These are phyloP conservation scores for Boletus mariae DNA, from an alignment of 1,284 basidiomycete genomes.

Conservation along the genomic window DNA sequence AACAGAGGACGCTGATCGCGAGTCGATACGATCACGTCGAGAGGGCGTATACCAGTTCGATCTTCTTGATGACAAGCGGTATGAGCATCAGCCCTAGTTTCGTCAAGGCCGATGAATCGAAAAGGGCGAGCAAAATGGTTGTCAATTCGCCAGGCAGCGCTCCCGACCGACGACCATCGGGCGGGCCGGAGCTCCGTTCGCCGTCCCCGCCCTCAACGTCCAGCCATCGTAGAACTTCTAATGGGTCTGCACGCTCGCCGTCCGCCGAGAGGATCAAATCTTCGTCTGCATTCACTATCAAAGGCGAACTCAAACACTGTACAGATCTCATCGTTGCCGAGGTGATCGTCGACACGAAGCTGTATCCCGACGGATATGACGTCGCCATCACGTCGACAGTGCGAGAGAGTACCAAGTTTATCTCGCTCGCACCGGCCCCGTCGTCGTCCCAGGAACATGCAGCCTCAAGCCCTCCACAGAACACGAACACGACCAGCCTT, in stretches of 20 bases:
- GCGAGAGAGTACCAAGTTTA: conserved; percentile 35
- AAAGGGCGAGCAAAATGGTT: conserved; percentile 5
- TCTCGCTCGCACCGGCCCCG: conserved; percentile 23
- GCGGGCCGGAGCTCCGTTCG: conserved; percentile 13
- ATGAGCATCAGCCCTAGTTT: conserved; percentile 2
- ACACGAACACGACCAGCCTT: conserved; percentile 27
- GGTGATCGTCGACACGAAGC: conserved; percentile 70
- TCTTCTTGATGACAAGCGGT: conserved; percentile 37
- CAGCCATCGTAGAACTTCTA: conserved; percentile 16
- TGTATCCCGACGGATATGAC: conserved; percentile 69
- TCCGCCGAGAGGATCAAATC: conserved; percentile 21
- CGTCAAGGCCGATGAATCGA: conserved; percentile 21
- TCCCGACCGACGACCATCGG: conserved; percentile 13
- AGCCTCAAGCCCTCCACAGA: not conserved
- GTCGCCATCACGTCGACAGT: conserved; percentile 49
- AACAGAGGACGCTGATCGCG: conserved; percentile 49
- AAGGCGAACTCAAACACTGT: conserved; percentile 53
- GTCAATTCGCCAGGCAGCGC: conserved; percentile 1
- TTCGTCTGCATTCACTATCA: conserved; percentile 55
- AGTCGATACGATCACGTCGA: conserved; percentile 48
- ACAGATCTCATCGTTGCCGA: conserved; percentile 68
- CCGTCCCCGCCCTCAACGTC: conserved; percentile 17
- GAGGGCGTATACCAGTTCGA: conserved; percentile 46
- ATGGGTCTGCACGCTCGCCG: conserved; percentile 17
- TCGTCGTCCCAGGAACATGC: conserved; percentile 4